Evolutionary conservation across 306 rosid species (phyloP).

Genomic region (Citrullus colocynthis): DNA sequence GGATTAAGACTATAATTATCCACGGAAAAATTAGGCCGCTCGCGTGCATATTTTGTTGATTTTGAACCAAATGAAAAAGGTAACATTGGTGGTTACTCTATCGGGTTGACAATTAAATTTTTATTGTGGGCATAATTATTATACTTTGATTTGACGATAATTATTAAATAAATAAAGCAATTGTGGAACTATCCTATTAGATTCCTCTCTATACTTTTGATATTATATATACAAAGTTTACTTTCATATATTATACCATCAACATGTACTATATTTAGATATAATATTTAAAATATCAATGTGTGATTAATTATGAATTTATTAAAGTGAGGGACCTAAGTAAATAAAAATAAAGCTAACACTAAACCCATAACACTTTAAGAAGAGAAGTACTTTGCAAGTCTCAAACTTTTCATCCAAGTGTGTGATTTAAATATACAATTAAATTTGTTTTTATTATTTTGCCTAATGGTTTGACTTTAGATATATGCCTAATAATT

Average conservation of each 20-base stretch:
- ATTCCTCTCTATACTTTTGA: neutral
- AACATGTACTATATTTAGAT: conserved; percentile 3
- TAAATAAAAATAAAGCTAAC: neutral
- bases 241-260: neutral
- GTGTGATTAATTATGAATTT: neutral
- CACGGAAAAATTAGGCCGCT: conserved; percentile 24
- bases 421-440: neutral
- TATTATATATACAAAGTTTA: neutral
- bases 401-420: neutral
- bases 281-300: neutral
- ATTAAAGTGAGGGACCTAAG: neutral
- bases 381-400: neutral
- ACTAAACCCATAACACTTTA: neutral
- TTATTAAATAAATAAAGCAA: conserved; percentile 3
- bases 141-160: conserved; percentile 17
- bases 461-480: neutral
- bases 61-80: neutral
- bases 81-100: neutral
- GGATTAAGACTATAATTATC: conserved; percentile 31
- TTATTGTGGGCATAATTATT: conserved; percentile 15
- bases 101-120: conserved; percentile 34
- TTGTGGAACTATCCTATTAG: conserved; percentile 5
- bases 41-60: conserved; percentile 37
- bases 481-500: too few relatives aligned
- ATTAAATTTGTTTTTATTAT: neutral